Evolutionary conservation across 2,329 filamentous ascomycete genomes (phyloP), one percentile per base, ranked within the genome.

Genomic region (Lasiodiplodia sp.): DNA sequence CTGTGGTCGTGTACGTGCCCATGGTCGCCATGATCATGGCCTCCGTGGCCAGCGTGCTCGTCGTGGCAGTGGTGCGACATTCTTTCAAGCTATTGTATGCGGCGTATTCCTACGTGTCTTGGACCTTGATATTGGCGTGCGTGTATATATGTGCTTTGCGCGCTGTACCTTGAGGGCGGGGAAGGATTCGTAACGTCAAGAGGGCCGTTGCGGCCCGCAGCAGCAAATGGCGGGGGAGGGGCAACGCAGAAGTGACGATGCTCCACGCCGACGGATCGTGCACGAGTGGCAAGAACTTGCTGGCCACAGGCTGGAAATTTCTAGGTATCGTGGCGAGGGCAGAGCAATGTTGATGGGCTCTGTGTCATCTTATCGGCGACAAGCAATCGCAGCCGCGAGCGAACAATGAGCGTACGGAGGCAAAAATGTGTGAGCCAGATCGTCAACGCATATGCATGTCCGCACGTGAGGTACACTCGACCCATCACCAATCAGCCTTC

Each of bases 1-100:
- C 88, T 91, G 82, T 97, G 95, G 80, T 97, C 94, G 79, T 97
- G 94, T 52, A 84, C 87, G 71, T 86, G 84, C 74, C 85, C 82
- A 73, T 89, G 84, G 71, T 83, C 82, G 68, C 55, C 28, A 18
- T 52, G 53, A 40, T 52, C 38, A 72, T 88, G 86, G 72, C 84
- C 82, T 68, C 79, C 84, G 73, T 86, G 82, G 71, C 86, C 82
- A 64, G 77, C 82, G 72, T 86, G 82, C 70, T 84, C 79, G 63
- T 78, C 75, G 72, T 84, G 79, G 73, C 78, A 75, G 70, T 80
- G 75, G 66, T 75, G 66, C 23, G 69, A 70, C 66, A 70, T 70
- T n/a, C 5, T 58, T 21, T 18, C 10, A 12, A 34, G 5, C 18
- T 34, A 31, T 21, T 40, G 21, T 21, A n/a, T 25, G 7, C 10